These are phyloP conservation scores for Mallotus repandus DNA, from an alignment of 441 rosid species.

Conservation along the genomic window DNA sequence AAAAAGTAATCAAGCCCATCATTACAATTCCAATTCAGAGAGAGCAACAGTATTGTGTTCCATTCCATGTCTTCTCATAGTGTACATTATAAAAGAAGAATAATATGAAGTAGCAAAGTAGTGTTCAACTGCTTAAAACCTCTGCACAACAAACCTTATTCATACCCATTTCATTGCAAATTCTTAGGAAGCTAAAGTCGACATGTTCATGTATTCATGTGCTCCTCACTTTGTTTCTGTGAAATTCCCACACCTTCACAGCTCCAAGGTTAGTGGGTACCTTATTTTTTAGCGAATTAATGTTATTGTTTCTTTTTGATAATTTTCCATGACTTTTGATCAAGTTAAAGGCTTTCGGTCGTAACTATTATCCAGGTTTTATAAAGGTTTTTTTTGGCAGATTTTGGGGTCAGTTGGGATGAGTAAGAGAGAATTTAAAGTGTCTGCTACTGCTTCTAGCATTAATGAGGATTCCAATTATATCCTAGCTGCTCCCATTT, in stretches of 20 bases:
- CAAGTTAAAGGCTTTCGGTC: too few relatives aligned
- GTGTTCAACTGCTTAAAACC: background rate
- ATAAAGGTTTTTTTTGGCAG: slow-evolving; percentile 24
- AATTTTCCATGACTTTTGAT: background rate
- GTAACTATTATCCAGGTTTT: background rate
- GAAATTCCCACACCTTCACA: slow-evolving; percentile 35
- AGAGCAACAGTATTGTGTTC: too few relatives aligned
- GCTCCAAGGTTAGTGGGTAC: slow-evolving; percentile 40
- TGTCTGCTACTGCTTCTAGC: slow-evolving; percentile 35
- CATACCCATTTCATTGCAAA: background rate
- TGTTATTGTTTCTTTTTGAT: background rate
- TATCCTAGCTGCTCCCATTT: slow-evolving; percentile 83
- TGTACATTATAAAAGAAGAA: too few relatives aligned
- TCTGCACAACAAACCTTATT: background rate
- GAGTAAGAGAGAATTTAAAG: slow-evolving; percentile 36
- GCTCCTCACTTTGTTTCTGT: slow-evolving; percentile 35
- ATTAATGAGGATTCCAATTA: slow-evolving; percentile 47
- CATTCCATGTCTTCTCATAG: too few relatives aligned
- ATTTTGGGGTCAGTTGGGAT: slow-evolving; percentile 25
- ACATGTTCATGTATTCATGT: slow-evolving; percentile 35
- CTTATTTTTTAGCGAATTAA: background rate
- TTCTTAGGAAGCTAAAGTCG: background rate
- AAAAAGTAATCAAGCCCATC: too few relatives aligned
- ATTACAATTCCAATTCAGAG: too few relatives aligned
- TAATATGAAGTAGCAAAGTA: too few relatives aligned